A percentile compares a stretch with the other conserved stretches of the same genome.
Conservation (phyloP, 1,284 basidiomycete species). For the Athelia psychrophila region DNA sequence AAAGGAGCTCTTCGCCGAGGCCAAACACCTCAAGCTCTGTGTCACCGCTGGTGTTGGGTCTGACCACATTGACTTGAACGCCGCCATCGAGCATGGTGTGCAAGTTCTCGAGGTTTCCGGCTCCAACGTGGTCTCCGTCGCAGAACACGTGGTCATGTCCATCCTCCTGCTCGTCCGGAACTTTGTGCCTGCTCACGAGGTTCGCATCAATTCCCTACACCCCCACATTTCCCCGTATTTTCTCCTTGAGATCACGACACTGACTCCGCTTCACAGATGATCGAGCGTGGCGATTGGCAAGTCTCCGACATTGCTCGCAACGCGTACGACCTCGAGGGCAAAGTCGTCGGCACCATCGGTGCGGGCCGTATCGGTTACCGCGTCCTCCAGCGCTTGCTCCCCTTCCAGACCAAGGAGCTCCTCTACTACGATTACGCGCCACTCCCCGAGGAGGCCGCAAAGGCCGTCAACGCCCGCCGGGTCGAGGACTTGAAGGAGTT, state of each 20-base stretch:
- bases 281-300: constrained; percentile 82
- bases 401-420: constrained; percentile 91
- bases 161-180: constrained; percentile 88
- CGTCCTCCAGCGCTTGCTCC: constrained; percentile 83
- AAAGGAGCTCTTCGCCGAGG: constrained; percentile 74
- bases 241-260: neutral
- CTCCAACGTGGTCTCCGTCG: constrained; percentile 89
- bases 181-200: constrained; percentile 81
- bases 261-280: constrained; percentile 53
- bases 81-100: constrained; percentile 80
- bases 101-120: constrained; percentile 84
- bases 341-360: constrained; percentile 89
- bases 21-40: constrained; percentile 90
- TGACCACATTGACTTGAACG: constrained; percentile 91
- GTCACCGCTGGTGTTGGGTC: constrained; percentile 95
- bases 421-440: constrained; percentile 91
- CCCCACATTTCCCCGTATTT: neutral
- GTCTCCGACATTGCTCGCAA: constrained; percentile 81
- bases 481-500: constrained; percentile 86
- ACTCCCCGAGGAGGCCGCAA: constrained; percentile 73
- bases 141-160: constrained; percentile 81
- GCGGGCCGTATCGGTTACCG: constrained; percentile 89
- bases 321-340: constrained; percentile 88
- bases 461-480: constrained; percentile 71
- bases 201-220: constrained; percentile 21